Conservation (phyloP, 164 flowering plant species). For the Magnolia sinica region DNA sequence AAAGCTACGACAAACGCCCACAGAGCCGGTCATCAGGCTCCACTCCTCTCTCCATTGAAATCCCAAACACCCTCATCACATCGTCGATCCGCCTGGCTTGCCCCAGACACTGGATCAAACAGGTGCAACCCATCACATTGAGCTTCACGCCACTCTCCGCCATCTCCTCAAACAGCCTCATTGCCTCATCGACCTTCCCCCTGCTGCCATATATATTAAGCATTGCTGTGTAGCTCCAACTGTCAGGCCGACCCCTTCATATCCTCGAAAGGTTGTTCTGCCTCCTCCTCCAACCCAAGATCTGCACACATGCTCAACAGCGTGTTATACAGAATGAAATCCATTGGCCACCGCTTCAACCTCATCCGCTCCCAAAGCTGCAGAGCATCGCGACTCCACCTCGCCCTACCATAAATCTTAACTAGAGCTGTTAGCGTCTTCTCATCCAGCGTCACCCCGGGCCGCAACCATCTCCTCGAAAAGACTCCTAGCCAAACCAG, state of each 20-base stretch:
- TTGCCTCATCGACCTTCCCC: conserved; percentile 71
- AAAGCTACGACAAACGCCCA: conserved; percentile 68
- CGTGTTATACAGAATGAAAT: conserved; percentile 76
- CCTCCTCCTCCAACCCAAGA: conserved; percentile 84
- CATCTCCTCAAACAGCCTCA: conserved; percentile 76
- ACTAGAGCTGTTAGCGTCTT: conserved; percentile 75
- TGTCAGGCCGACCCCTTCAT: conserved; percentile 78
- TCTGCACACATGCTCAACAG: conserved; percentile 97
- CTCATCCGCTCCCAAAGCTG: conserved; percentile 77
- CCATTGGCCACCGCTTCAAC: conserved; percentile 76
- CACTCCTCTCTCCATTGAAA: conserved; percentile 48
- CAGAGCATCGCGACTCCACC: conserved; percentile 84
- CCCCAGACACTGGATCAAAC: conserved; percentile 84
- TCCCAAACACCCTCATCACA: conserved; percentile 54
- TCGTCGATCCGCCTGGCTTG: conserved; percentile 67
- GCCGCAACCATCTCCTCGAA: conserved; percentile 75
- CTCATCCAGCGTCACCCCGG: conserved; percentile 63
- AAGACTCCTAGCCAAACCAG: conserved; percentile 71
- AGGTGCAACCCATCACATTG: conserved; percentile 90
- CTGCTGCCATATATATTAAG: conserved; percentile 80
- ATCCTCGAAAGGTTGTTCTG: conserved; percentile 72
- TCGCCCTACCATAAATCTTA: conserved; percentile 87
- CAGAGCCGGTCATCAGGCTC: conserved; percentile 80
- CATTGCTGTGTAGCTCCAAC: conserved; percentile 93
- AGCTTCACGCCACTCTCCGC: conserved; percentile 40